Conservation (phyloP, 768 basidiomycete species). For the Russula sp. region DNA sequence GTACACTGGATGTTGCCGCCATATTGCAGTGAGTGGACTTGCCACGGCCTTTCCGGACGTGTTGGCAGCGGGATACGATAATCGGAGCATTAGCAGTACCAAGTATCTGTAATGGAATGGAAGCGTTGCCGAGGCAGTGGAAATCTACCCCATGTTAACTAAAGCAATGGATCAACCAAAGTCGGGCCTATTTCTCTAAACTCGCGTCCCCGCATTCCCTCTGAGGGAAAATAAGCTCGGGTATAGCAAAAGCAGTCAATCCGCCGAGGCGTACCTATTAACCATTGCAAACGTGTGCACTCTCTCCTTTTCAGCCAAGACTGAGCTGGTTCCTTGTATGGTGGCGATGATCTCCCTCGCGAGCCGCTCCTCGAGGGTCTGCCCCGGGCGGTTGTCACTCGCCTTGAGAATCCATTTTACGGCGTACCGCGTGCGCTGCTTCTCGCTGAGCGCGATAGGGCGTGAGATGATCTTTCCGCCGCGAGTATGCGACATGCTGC, state of each 20-base stretch:
- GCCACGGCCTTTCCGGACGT: neutral
- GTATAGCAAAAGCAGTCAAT: neutral
- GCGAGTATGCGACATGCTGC: slow-evolving; percentile 47
- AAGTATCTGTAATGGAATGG: neutral
- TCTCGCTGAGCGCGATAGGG: slow-evolving; percentile 71
- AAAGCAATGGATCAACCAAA: neutral
- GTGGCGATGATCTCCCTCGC: slow-evolving; percentile 73
- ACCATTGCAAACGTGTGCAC: slow-evolving; percentile 65
- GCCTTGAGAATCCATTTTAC: slow-evolving; percentile 66
- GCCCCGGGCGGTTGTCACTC: slow-evolving; percentile 48
- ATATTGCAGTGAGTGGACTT: too few species aligned
- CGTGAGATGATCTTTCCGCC: slow-evolving; percentile 58
- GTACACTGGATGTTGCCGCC: neutral
- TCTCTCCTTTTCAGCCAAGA: slow-evolving; percentile 53
- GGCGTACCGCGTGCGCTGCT: slow-evolving; percentile 66
- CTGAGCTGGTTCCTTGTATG: slow-evolving; percentile 52
- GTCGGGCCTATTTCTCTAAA: neutral
- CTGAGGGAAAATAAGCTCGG: neutral
- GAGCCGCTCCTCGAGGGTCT: slow-evolving; percentile 57
- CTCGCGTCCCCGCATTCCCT: slow-evolving; percentile 17
- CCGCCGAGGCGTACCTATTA: slow-evolving; percentile 52
- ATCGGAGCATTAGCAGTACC: neutral
- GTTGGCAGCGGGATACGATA: neutral
- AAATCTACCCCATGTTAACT: neutral
- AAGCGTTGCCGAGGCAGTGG: neutral